Conservation (phyloP, 108 stramenopile genomes). For the Pelagomonas calceolata region DNA sequence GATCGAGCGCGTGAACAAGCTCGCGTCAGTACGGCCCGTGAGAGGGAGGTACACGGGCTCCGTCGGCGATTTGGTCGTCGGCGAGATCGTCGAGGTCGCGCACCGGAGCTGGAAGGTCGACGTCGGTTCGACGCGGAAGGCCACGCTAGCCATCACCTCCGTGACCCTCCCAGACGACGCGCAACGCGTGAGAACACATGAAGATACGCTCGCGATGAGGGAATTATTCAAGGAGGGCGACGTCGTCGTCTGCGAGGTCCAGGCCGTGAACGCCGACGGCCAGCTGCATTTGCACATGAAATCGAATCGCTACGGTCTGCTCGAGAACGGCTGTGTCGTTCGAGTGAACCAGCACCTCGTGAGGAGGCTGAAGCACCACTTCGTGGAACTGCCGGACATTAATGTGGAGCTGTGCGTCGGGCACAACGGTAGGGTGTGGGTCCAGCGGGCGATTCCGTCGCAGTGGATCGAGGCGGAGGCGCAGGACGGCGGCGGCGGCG, state of each 20-base stretch:
- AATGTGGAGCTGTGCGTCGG: constrained; percentile 52
- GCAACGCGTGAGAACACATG: constrained; percentile 84
- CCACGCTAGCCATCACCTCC: constrained; percentile 68
- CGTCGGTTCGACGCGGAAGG: constrained; percentile 33
- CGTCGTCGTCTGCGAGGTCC: constrained; percentile 76
- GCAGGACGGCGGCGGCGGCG: background rate
- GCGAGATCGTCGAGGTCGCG: constrained; percentile 71
- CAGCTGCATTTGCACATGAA: constrained; percentile 78
- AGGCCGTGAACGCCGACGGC: constrained; percentile 69
- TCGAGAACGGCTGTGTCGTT: constrained; percentile 75
- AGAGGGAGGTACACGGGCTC: constrained; percentile 60
- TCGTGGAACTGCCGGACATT: constrained; percentile 39
- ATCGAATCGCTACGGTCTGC: constrained; percentile 76
- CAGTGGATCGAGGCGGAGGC: background rate
- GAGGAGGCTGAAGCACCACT: constrained; percentile 61
- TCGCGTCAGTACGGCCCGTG: constrained; percentile 80
- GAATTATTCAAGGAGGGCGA: constrained; percentile 74
- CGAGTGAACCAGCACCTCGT: constrained; percentile 66
- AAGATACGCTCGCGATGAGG: constrained; percentile 90
- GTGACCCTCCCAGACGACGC: constrained; percentile 37
- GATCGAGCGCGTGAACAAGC: constrained; percentile 86
- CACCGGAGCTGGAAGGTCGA: constrained; percentile 77
- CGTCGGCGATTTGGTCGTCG: constrained; percentile 93
- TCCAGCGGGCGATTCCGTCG: constrained; percentile 37
- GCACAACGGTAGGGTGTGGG: constrained; percentile 72